Conservation (phyloP, 257 asterid genomes). For the Capsicum chinense region DNA sequence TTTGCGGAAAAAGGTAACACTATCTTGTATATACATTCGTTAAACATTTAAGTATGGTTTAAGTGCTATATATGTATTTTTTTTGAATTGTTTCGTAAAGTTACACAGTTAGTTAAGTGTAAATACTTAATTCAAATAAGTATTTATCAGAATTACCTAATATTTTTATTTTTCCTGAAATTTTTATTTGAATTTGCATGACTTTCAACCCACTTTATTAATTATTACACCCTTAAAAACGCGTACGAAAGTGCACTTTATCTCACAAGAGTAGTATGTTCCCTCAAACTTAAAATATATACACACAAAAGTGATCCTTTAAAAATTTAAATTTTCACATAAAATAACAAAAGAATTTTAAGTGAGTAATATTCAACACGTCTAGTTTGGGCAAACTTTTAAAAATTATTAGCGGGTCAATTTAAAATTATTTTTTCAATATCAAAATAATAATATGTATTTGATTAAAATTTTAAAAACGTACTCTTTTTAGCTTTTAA, state of each 20-base stretch:
- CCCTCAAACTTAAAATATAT: not conserved
- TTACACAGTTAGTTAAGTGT: not conserved
- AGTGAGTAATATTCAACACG: not conserved
- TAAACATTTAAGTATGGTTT: not conserved
- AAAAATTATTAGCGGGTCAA: too few species aligned
- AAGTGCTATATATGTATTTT: not conserved
- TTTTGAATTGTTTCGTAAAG: not conserved
- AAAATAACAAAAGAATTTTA: not conserved
- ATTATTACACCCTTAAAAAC: not conserved
- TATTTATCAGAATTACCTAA: not conserved
- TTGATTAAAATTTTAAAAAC: too few species aligned
- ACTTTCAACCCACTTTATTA: not conserved
- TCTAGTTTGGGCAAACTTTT: not conserved
- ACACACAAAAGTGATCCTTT: not conserved
- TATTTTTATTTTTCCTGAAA: not conserved
- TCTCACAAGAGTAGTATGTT: not conserved
- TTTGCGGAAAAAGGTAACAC: not conserved
- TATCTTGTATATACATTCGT: not conserved
- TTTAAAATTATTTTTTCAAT: too few species aligned
- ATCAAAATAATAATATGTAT: too few species aligned
- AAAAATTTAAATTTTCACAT: not conserved
- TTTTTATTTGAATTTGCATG: not conserved
- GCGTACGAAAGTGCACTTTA: not conserved
- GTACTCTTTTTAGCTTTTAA: too few species aligned
- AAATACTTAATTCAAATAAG: not conserved